Evolutionary conservation across 2,329 filamentous ascomycete species (phyloP).

Genomic region (Cyclaneusma minus): DNA sequence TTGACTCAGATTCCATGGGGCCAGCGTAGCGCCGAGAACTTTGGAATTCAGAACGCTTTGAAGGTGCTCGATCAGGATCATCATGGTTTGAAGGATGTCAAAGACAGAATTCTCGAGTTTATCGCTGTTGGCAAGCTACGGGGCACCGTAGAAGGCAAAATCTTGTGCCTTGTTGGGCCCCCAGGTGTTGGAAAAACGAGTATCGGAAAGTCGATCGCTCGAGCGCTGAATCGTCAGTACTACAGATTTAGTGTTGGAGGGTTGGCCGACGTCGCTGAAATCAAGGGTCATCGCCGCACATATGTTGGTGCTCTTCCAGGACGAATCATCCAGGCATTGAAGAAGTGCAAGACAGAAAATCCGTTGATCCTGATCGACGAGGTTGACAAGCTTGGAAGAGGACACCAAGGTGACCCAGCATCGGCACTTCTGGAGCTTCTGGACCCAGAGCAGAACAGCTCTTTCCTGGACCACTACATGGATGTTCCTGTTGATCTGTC

Average conservation of each 20-base stretch:
- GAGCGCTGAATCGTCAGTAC: conserved; percentile 88
- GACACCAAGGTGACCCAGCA: conserved; percentile 91
- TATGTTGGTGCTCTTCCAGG: conserved; percentile 93
- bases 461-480: conserved; percentile 97
- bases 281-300: conserved; percentile 92
- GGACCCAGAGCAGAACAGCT: conserved; percentile 93
- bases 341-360: conserved; percentile 98
- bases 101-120: conserved; percentile 94
- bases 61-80: conserved; percentile 90
- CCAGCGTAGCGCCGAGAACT: conserved; percentile 88
- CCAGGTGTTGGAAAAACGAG: conserved; percentile 97
- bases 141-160: conserved; percentile 95
- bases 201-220: conserved; percentile 94
- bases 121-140: conserved; percentile 95
- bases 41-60: conserved; percentile 82
- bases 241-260: conserved; percentile 97
- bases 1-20: conserved; percentile 97
- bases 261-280: conserved; percentile 92
- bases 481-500: conserved; percentile 95
- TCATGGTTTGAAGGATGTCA: conserved; percentile 93
- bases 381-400: conserved; percentile 93
- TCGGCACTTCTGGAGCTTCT: conserved; percentile 86
- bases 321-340: conserved; percentile 92
- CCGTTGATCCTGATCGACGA: conserved; percentile 93
- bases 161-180: conserved; percentile 91